Conservation (phyloP, 2,329 filamentous ascomycete genomes). For the Gaeumannomyces sp. region DNA sequence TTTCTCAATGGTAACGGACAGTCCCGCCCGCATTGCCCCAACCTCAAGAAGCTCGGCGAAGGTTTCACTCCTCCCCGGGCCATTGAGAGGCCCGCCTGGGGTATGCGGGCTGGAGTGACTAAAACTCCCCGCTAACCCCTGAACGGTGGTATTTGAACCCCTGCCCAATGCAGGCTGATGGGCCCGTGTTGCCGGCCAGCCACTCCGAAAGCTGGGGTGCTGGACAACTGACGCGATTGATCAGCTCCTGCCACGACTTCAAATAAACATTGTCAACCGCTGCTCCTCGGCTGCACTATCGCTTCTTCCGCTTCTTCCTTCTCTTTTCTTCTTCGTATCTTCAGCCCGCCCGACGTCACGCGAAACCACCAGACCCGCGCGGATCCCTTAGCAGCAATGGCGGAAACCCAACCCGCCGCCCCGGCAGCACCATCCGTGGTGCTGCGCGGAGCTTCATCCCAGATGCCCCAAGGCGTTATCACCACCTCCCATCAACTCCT, state of each 20-base stretch:
- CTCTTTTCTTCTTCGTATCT: neutral
- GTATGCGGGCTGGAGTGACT: neutral
- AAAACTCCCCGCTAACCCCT: neutral
- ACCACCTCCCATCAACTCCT: constrained; percentile 9
- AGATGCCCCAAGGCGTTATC: neutral
- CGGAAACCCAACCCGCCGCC: neutral
- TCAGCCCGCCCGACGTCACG: neutral
- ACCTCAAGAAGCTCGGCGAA: too few relatives aligned
- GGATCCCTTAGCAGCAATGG: neutral
- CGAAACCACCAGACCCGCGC: neutral
- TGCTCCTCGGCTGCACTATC: neutral
- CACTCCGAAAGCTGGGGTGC: neutral
- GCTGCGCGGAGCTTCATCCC: neutral
- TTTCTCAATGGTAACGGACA: too few relatives aligned
- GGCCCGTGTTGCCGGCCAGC: neutral
- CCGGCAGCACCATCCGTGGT: neutral
- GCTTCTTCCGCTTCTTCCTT: neutral
- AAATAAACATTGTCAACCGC: neutral
- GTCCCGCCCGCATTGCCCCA: too few relatives aligned
- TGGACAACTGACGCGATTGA: neutral
- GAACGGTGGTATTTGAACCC: neutral
- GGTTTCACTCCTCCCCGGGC: neutral
- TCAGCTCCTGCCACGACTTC: neutral
- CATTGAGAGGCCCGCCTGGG: neutral
- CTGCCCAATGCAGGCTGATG: neutral